Evolutionary conservation across 257 asterid genomes (phyloP), one percentile per base, ranked within the genome.

Genomic region (Galeopsis tetrahit): DNA sequence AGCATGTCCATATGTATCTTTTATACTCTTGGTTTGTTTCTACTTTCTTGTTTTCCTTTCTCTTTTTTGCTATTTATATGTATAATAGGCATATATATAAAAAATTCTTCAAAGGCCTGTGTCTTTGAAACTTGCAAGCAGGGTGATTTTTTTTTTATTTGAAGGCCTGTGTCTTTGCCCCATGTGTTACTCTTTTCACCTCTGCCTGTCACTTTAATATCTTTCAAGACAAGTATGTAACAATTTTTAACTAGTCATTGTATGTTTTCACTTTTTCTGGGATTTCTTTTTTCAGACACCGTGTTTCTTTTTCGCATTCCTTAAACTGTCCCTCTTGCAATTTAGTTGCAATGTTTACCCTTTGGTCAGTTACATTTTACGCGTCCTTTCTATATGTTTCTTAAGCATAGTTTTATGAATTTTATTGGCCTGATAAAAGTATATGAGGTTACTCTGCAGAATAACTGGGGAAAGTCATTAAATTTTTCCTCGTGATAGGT

Each of bases 401-500:
- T 31, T 35, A 34, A 8, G 62, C 34, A 43, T 63, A 10, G 68
- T 49, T 4, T 44, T 67, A 6, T 46, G n/a, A 35, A 44, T 65
- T 36, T 5, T 38, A 55, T 9, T 15, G 4, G 68, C 61, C 70
- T 74, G 69, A 31, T 69, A 32, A n/a, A n/a, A 33, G 48, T 28
- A 55, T 21, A 7, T 60, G 31, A 64, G 32, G 17, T 40, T 57
- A 69, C 43, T 68, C 14, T 62, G 58, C 39, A 40, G 60, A 32
- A 55, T 43, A 49, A 48, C 35, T 69, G 39, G 51, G 60, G 33
- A 62, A 77, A 63, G 57, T 71, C 67, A 17, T 49, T 39, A 55
- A 67, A 39, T 72, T 46, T 63, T 31, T 77, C 58, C 64, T 71
- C 70, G 10, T 72, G 68, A 56, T 86, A 94, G 99, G 95, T 87